Evolutionary conservation across 805 yeast genomes (phyloP).

Genomic region (Yamadazyma paraphyllophila): DNA sequence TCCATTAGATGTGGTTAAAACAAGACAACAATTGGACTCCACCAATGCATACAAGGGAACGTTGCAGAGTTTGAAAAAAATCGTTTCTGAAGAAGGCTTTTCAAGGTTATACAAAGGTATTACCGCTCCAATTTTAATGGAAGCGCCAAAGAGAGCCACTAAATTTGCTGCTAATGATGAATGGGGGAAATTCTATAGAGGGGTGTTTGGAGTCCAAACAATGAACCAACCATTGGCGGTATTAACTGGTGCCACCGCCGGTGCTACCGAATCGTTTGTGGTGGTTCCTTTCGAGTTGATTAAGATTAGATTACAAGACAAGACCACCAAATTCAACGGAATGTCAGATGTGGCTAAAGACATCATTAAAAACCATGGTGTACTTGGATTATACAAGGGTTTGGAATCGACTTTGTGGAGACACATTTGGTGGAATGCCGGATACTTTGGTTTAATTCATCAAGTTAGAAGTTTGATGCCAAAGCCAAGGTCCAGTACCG

Average conservation of each 20-base stretch:
- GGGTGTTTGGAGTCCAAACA: conserved; percentile 61
- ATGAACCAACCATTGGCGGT: conserved; percentile 83
- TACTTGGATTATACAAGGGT: conserved; percentile 85
- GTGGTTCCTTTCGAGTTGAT: conserved; percentile 97
- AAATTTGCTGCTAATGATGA: conserved; percentile 98
- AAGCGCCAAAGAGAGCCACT: conserved; percentile 98
- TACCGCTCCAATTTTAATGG: conserved; percentile 95
- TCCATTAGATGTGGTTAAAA: conserved; percentile 95
- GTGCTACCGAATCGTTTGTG: conserved; percentile 93
- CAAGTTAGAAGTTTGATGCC: conserved; percentile 82
- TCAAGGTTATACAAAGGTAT: conserved; percentile 88
- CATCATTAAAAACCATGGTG: conserved; percentile 74
- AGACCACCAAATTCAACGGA: conserved; percentile 74
- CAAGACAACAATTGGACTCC: conserved; percentile 79
- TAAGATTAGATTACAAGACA: conserved; percentile 93
- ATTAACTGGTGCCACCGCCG: conserved; percentile 96
- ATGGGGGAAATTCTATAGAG: conserved; percentile 83
- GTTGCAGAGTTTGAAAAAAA: conserved; percentile 78
- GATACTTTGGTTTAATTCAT: conserved; percentile 93
- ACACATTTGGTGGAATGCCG: conserved; percentile 96
- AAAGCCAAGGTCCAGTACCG: conserved; percentile 62
- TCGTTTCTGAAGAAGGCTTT: conserved; percentile 82
- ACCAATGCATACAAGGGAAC: conserved; percentile 78
- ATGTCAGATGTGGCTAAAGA: conserved; percentile 77
- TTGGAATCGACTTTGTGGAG: conserved; percentile 97